phyloP scores from a whole-genome alignment of 352 stramenopile species.

The Phytophthora cactorum region DNA sequence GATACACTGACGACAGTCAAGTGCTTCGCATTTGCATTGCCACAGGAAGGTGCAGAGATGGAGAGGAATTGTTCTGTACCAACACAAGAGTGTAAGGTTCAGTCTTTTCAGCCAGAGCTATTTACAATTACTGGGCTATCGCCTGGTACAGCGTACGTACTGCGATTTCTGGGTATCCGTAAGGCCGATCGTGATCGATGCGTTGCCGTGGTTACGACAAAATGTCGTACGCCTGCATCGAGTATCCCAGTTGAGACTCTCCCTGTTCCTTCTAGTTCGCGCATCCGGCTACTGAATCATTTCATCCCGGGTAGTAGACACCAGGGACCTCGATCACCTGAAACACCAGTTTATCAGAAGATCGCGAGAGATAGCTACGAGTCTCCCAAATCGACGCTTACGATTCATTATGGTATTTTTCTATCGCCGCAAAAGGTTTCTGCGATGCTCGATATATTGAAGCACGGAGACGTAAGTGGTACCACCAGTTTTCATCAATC shows the following conservation, averaged over 20 bases:
- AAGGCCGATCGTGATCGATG: slow-evolving; percentile 39
- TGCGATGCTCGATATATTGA: slow-evolving; percentile 26
- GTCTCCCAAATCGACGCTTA: slow-evolving; percentile 15
- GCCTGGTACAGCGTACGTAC: slow-evolving; percentile 40
- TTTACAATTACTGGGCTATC: slow-evolving; percentile 29
- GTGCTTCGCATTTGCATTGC: slow-evolving; percentile 44
- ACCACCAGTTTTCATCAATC: neutral
- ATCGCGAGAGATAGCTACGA: slow-evolving; percentile 20
- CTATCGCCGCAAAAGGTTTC: slow-evolving; percentile 22
- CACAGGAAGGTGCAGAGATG: neutral
- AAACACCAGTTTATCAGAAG: slow-evolving; percentile 25
- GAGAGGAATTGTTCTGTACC: neutral
- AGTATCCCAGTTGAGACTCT: neutral
- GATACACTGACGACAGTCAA: slow-evolving; percentile 30
- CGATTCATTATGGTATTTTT: slow-evolving; percentile 29
- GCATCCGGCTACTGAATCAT: slow-evolving; percentile 27
- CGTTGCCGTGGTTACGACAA: slow-evolving; percentile 38
- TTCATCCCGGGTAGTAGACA: neutral
- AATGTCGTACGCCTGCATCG: neutral
- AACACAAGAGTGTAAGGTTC: slow-evolving; percentile 9
- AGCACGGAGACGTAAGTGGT: slow-evolving; percentile 2
- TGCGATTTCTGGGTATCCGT: slow-evolving; percentile 51
- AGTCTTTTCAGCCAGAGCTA: slow-evolving; percentile 25
- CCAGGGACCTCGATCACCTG: neutral
- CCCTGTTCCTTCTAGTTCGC: slow-evolving; percentile 7